Base-by-base conservation (phyloP, 768 basidiomycete species). In the Leccinum sublutescens region DNA sequence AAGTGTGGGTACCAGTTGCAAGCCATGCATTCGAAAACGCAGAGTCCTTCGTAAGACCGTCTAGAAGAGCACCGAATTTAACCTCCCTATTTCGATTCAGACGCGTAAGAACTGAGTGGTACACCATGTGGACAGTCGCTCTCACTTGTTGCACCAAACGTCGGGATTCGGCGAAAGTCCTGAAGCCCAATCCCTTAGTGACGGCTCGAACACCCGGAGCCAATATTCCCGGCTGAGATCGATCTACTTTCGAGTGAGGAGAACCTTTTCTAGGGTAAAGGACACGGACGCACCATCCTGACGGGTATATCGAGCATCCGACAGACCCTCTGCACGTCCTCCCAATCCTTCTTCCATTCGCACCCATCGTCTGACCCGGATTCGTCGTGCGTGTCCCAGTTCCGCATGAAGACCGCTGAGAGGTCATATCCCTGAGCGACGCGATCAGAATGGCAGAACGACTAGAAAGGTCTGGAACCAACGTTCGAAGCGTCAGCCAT, bases 271-370 rank as follows among this genome's bases (percentile, higher is more conserved):
- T 14, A 15, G 10, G 33, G 36, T 19, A 19, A 34, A 48, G 40
- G 19, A 19, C 14, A 36, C 7, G 19, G 5, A 50, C 62, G 38
- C 23, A 93, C 93, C 83, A 94, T 79, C 64, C 79, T 74, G 64
- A 85, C 87, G n/a, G 90, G 86, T 38, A 94, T 82, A 57, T 82
- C 90, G 23, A 89, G 80, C 64, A 82, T 77, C 53, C 76, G 81
- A 68, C 93, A 94, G 12, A 97, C 91, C 17, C 78, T 76, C 66
- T 87, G 87, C 1, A 97, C 95, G 70, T 96, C 93, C 60, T 89
- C 84, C 90, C 91, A 97, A 66, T 98, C 95, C 59, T 86, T 88
- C 74, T 98, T 89, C 95, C 95, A 98, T 71, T 95, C 92, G 65
- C 95, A 98, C 3, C 91, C 89, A n/a, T 78, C 79, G 67, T 90